Conservation (phyloP, 2,329 filamentous ascomycete genomes). For the Aphanoascus verrucosus region DNA sequence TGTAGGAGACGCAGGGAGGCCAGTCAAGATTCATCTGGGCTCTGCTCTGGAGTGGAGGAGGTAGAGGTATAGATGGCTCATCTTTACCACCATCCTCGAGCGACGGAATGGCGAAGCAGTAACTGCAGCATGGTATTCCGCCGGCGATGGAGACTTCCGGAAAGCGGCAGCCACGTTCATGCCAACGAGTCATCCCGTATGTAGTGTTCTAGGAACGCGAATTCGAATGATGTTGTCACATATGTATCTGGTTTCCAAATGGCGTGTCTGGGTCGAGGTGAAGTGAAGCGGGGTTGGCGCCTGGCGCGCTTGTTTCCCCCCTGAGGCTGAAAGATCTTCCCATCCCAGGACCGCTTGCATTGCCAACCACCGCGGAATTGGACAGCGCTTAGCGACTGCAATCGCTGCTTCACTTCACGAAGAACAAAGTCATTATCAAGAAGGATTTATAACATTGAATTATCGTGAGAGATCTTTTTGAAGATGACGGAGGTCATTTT, state of each 20-base stretch:
- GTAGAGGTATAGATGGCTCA: background rate
- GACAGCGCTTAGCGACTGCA: too few species aligned
- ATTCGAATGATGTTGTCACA: background rate
- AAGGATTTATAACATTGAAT: too few species aligned
- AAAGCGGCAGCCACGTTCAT: background rate
- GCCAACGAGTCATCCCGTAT: slow-evolving; percentile 7
- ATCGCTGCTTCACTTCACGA: too few species aligned
- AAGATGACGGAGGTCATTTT: too few species aligned
- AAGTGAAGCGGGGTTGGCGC: background rate
- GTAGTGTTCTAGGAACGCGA: too few species aligned
- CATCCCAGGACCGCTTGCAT: too few species aligned
- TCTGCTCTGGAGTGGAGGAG: background rate
- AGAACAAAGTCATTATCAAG: too few species aligned
- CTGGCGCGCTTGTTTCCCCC: background rate
- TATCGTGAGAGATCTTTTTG: too few species aligned
- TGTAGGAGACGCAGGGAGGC: background rate
- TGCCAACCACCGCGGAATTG: too few species aligned
- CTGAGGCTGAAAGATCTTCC: background rate
- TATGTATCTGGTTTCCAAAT: too few species aligned
- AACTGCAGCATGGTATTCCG: background rate
- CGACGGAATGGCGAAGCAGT: background rate
- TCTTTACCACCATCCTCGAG: background rate
- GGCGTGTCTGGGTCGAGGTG: too few species aligned
- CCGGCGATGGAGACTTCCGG: background rate
- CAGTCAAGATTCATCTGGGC: background rate